These are phyloP conservation scores for Cordyceps fumosorosea DNA, from an alignment of 2,329 filamentous ascomycete genomes.

Conservation along the genomic window DNA sequence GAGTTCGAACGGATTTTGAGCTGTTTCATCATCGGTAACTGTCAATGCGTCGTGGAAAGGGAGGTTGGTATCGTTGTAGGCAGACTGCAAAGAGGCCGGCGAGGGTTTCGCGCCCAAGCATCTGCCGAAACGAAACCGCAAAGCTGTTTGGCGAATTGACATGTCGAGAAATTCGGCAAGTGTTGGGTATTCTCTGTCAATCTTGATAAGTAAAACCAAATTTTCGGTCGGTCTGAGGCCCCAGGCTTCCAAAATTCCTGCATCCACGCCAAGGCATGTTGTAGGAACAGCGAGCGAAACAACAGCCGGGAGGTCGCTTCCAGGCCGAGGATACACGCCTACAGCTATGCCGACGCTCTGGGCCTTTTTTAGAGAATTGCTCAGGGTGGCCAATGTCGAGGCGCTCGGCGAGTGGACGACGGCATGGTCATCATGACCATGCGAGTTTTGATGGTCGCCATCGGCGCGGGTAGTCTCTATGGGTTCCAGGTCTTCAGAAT, in stretches of 20 bases:
- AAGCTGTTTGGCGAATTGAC: conserved; percentile 27
- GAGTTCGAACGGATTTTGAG: background rate
- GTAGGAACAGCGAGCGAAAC: conserved; percentile 65
- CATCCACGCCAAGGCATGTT: conserved; percentile 63
- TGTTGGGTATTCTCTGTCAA: conserved; percentile 53
- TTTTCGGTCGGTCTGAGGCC: conserved; percentile 60
- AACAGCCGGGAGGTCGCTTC: conserved; percentile 34
- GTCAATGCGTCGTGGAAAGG: background rate
- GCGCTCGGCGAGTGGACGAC: conserved; percentile 17
- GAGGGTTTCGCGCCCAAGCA: conserved; percentile 68
- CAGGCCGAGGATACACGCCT: conserved; percentile 47
- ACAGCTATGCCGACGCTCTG: conserved; percentile 64
- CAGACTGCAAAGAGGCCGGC: conserved; percentile 41
- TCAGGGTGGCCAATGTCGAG: conserved; percentile 37
- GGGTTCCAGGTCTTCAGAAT: conserved; percentile 26
- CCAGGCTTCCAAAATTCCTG: conserved; percentile 74
- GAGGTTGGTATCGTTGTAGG: conserved; percentile 34
- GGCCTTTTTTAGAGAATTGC: conserved; percentile 39
- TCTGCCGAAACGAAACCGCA: conserved; percentile 61
- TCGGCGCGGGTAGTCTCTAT: conserved; percentile 27
- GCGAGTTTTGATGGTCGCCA: conserved; percentile 19
- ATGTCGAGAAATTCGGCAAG: conserved; percentile 47
- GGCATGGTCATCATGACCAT: conserved; percentile 15
- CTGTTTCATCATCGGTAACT: background rate
- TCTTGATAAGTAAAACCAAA: conserved; percentile 65